Base-by-base conservation (phyloP, 345 rosid genomes). In the Eucalyptus erythrocorys region DNA sequence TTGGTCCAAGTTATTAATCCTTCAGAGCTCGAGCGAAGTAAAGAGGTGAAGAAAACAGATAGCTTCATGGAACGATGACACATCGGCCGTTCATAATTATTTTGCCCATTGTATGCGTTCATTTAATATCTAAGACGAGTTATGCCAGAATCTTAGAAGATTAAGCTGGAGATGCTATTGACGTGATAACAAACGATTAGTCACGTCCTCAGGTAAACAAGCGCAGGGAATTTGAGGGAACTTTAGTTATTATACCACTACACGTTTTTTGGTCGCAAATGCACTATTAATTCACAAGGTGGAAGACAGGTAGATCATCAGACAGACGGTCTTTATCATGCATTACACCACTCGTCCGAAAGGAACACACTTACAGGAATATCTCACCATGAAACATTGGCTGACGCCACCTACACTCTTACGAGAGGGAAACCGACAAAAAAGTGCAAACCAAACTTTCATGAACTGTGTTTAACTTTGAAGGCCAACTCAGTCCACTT, bases 401-500 rank as follows among this genome's bases (percentile, higher is more conserved):
- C 47, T 10, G 16, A 40, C 47, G 13, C 42, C 47, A 76, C 27
- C 84, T 21, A 76, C 19, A 76, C 27, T 10, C 19, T 3, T 19
- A 11, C 13, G 27, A 37, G 8, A 37, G 24, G 7, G 6, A 10
- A 76, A 76, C 47, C 13, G 30, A 76, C 27, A 76, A 76, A 43
- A 76, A 40, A 2, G 27, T 40, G 30, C 4, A 76, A 15, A 76
- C 9, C 30, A 21, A 11, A 21, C 47, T 19, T 40, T 76, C 47
- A 76, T 10, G 8, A 11, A 40, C 84, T 1, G 15, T 6, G 26
- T 10, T 10, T 11, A 42, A 76, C 45, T 10, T 40, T 76, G 84
- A 21, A 22, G 7, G 47, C 8, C 84, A 76, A 40, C 47, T 76
- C 90, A 97, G 88, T 97, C 99, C 1, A 97, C 99, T 61, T 96